A percentile compares a stretch with the other conserved stretches of the same genome.
Conservation (phyloP, 2,329 filamentous ascomycete genomes). For the Fusarium sp. region DNA sequence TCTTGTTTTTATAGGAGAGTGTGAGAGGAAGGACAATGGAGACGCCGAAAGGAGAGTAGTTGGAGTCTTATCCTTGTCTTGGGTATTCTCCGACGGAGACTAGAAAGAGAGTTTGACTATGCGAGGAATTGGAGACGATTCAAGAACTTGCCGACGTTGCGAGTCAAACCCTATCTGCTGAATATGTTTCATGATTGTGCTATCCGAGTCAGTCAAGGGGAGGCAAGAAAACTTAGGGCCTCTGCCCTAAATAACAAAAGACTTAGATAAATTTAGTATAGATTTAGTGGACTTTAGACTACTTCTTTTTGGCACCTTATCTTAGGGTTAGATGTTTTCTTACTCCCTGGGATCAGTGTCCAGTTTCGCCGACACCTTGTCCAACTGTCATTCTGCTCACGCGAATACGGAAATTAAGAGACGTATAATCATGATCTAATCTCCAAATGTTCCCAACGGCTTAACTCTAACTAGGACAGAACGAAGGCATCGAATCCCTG, state of each 20-base stretch:
- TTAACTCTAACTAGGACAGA: too few relatives aligned
- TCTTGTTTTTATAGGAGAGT: background rate
- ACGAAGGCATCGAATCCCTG: background rate
- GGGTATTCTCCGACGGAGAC: background rate
- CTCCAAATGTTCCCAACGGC: background rate
- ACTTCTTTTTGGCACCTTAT: too few relatives aligned
- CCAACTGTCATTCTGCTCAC: fast-evolving
- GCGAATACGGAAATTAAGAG: background rate
- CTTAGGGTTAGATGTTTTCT: too few relatives aligned
- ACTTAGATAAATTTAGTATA: too few relatives aligned
- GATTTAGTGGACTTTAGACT: too few relatives aligned
- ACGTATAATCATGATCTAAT: background rate
- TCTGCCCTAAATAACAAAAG: too few relatives aligned
- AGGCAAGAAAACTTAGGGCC: too few relatives aligned
- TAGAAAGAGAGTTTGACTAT: background rate
- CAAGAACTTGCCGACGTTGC: background rate
- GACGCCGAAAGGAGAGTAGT: background rate
- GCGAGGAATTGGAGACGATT: background rate
- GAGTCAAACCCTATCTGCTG: background rate
- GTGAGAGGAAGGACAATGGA: too few relatives aligned
- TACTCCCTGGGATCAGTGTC: too few relatives aligned
- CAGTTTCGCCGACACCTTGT: too few relatives aligned
- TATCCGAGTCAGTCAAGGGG: background rate
- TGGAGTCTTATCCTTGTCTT: background rate
- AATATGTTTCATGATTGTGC: background rate